Base-by-base conservation (phyloP, 2,329 filamentous ascomycete species). In the Pezizomycotina sp. region DNA sequence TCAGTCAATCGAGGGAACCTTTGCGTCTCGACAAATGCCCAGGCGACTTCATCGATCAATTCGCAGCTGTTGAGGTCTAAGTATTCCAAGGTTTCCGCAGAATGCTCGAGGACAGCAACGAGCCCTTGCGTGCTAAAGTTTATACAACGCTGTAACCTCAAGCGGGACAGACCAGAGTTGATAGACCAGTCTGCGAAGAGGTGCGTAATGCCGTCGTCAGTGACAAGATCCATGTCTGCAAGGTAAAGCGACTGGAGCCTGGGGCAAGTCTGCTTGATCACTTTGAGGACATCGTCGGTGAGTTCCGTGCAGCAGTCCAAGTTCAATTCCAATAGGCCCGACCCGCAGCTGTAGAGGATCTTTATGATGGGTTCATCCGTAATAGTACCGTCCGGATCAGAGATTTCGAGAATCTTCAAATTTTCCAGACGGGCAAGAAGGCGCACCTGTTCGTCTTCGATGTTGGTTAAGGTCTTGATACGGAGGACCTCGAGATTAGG, bases 1-100 rank as follows among this genome's bases (percentile, higher is more conserved):
- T 43, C 39, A 12, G 40, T 37, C 10, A 51, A 31, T 7, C 19
- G 30, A 5, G 29, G 29, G 7, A 50, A 19, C 5, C 31, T 34
- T n/a, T 23, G 33, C 25, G 25, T 36, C 20, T 34, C 22, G 3
- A 47, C 15, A 8, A 34, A 40, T n/a, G 28, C 16, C 19, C 48
- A 42, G 2, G 42, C 46, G n/a, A 37, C 24, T 5, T 37, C 22
- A 1, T 42, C 38, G 13, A 49, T 5, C 6, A 34, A 30, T 12
- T 38, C 41, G 10, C 49, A 51, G 4, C 39, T 45, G 29, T 49
- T 51, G 25, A 51, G 9, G 9, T 43, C 47, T 3, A 51, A 38
- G 1, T 36, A 27, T 28, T 51, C 47, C 5, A 51, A 25, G 2
- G 37, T 43, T 3, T 31, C 21, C 9, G 44, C 42, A 6, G 46